phyloP scores from a whole-genome alignment of 2,329 filamentous ascomycete genomes.

The Hypomyces perniciosus region DNA sequence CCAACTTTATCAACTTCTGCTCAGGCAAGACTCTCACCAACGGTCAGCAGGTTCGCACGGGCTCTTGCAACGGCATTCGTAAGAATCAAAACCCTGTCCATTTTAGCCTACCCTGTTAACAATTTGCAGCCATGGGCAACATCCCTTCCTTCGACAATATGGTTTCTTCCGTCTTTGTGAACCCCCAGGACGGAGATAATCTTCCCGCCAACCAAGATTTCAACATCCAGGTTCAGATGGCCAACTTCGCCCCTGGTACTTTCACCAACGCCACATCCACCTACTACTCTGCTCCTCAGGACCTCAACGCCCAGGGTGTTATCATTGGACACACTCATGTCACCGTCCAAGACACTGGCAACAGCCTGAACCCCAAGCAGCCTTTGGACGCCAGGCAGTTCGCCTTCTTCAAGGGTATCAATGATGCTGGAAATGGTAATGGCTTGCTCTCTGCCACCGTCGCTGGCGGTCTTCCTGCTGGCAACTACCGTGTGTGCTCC shows the following conservation, averaged over 20 bases:
- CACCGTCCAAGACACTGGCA: slow-evolving; percentile 51
- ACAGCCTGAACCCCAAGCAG: slow-evolving; percentile 41
- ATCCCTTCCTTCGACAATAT: slow-evolving; percentile 51
- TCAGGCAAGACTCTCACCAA: slow-evolving; percentile 50
- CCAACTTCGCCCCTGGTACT: slow-evolving; percentile 49
- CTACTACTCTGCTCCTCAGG: slow-evolving; percentile 56
- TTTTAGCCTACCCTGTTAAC: neutral
- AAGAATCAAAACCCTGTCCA: slow-evolving; percentile 26
- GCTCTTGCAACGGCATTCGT: slow-evolving; percentile 61
- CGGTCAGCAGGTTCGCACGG: slow-evolving; percentile 49
- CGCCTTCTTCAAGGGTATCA: slow-evolving; percentile 63
- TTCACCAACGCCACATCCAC: slow-evolving; percentile 56
- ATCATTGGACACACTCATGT: slow-evolving; percentile 57
- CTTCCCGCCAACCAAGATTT: slow-evolving; percentile 44
- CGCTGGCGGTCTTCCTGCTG: slow-evolving; percentile 51
- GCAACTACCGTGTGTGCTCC: slow-evolving; percentile 60
- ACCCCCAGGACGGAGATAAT: slow-evolving; percentile 46
- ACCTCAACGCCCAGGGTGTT: slow-evolving; percentile 40
- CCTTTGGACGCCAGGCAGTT: slow-evolving; percentile 49
- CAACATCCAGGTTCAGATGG: slow-evolving; percentile 45
- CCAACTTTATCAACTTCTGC: slow-evolving; percentile 62
- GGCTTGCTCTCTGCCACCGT: slow-evolving; percentile 50
- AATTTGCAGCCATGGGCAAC: slow-evolving; percentile 48
- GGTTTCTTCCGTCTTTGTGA: slow-evolving; percentile 51
- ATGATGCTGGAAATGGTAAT: slow-evolving; percentile 52